Percentiles rank a stretch among this genome's conserved stretches.
phyloP scores from a whole-genome alignment of 2,329 filamentous ascomycete species.

The Exophiala mesophila region DNA sequence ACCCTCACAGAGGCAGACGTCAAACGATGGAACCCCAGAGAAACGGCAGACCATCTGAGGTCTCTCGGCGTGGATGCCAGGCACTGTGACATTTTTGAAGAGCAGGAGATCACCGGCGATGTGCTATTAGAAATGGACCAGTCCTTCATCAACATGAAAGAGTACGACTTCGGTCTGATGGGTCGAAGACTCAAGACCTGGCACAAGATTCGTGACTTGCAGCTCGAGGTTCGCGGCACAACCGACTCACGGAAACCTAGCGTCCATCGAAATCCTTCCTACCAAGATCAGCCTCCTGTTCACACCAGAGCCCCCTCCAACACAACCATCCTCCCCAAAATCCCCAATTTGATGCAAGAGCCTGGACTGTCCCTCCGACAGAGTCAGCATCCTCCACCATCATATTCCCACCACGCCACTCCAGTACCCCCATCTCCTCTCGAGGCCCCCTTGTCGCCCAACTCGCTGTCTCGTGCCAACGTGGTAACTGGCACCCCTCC shows the following conservation, averaged over 20 bases:
- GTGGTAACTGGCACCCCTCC: conserved; percentile 39
- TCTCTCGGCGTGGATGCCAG: conserved; percentile 77
- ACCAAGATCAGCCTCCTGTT: conserved; percentile 42
- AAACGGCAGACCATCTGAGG: conserved; percentile 86
- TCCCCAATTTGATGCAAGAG: conserved; percentile 38
- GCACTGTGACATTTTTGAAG: conserved; percentile 89
- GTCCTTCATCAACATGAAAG: conserved; percentile 89
- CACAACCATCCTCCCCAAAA: conserved; percentile 39
- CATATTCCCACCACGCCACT: conserved; percentile 9
- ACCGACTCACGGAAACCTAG: conserved; percentile 34
- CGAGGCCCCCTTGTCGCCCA: conserved; percentile 26
- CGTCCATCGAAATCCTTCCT: conserved; percentile 26
- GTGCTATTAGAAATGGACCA: conserved; percentile 93
- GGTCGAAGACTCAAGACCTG: conserved; percentile 86
- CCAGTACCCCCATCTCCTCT: conserved; percentile 8
- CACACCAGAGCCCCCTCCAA: conserved; percentile 36
- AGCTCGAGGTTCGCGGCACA: conserved; percentile 73
- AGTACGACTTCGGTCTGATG: conserved; percentile 88
- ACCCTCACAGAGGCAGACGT: conserved; percentile 70
- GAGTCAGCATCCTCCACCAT: conserved; percentile 11
- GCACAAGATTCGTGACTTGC: conserved; percentile 90
- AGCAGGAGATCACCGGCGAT: conserved; percentile 94
- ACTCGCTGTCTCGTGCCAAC: conserved; percentile 17
- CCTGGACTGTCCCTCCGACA: conserved; percentile 28
- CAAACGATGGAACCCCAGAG: conserved; percentile 68